Base-by-base conservation (phyloP, 2,329 filamentous ascomycete genomes). In the Ophioceras dolichostomum region DNA sequence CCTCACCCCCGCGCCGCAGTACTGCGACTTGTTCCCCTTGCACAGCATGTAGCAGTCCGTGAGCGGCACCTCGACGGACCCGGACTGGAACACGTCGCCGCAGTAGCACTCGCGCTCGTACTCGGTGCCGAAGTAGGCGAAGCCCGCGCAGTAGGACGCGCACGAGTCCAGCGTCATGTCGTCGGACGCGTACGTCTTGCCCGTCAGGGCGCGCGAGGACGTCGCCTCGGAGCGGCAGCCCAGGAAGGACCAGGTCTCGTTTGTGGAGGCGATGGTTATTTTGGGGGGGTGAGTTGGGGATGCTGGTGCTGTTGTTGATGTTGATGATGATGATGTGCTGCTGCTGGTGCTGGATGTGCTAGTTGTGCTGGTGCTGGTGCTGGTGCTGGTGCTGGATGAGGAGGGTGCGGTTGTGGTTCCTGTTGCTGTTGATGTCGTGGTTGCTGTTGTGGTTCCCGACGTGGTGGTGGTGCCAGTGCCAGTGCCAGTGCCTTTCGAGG, bases 211-310 rank as follows among this genome's bases (percentile, higher is more conserved):
- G 35, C 73, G 67, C 37, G 66, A 71, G 34, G 65, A 59, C 18
- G 56, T 57, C 2, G 63, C 66, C 43, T 78, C 73, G 18, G 71
- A 60, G 57, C 67, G 77, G 55, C 73, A 78, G 19, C 73, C 73
- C 37, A 70, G 66, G 40, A 61, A 54, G 19, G 22, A 27, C 33
- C 33, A 39, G 32, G 4, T 31, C 5, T 26, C 27, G 13, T 18
- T 12, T 27, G 4, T 24, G 10, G 34, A 24, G 22, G n/a, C 18
- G 27, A 39, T 7, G 52, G n/a, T n/a, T n/a, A n/a, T n/a, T n/a
- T 48, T 67, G 72, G 76, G 30, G 64, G 67, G 2, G 50, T 46
- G 4, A 66, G 67, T 21, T 65, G 53, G 6, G 44, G 57, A 4
- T 55, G 58, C 34, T n/a, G 37, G 32, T 10, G 40, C 38, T 4